Conservation (phyloP, 768 basidiomycete species). For the Phlebiopsis gigantea region DNA sequence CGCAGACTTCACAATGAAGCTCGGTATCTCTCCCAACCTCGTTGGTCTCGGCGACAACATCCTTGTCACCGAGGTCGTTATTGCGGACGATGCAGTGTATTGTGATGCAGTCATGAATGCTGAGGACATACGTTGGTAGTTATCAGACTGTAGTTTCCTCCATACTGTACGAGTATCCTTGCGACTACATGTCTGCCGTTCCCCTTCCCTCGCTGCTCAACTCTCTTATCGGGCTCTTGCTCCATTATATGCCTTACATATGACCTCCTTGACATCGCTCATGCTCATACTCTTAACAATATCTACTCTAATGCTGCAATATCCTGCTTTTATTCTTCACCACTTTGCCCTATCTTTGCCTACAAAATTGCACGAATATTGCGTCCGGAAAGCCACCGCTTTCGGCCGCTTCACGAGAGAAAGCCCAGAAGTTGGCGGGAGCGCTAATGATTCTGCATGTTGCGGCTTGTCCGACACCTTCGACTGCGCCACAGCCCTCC, state of each 20-base stretch:
- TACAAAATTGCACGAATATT: not conserved
- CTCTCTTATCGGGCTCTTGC: not conserved
- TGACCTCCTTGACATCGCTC: too few species aligned
- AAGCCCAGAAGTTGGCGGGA: not conserved
- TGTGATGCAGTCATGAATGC: slow-evolving; percentile 41
- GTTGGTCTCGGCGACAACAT: slow-evolving; percentile 39
- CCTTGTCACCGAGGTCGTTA: slow-evolving; percentile 50
- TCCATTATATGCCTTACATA: not conserved
- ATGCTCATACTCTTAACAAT: not conserved
- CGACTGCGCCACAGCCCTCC: not conserved
- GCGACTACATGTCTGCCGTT: too few species aligned
- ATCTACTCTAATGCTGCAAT: not conserved
- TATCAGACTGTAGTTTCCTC: not conserved
- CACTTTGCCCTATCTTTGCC: not conserved
- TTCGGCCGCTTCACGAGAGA: too few species aligned
- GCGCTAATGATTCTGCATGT: slow-evolving; percentile 2
- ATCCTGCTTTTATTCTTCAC: not conserved
- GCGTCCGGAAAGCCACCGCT: not conserved
- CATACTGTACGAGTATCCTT: too few species aligned
- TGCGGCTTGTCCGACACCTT: slow-evolving; percentile 5
- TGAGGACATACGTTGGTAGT: slow-evolving; percentile 17
- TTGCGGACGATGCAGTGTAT: slow-evolving; percentile 57
- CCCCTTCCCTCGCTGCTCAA: not conserved
- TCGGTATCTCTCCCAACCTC: slow-evolving; percentile 44
- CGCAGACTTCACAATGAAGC: slow-evolving; percentile 36